Percentiles rank a stretch among this genome's conserved stretches.
Evolutionary conservation across 306 rosid genomes (phyloP).

Genomic region (Cucumis sativus): Cucumber_9930_V3 NC_026657.2:12365501-12366000

Average conservation of each 20-base stretch:
- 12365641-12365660: conserved; percentile 20
- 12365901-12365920: conserved; percentile 20
- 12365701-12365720: conserved; percentile 11
- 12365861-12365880: conserved; percentile 31
- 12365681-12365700: conserved; percentile 10
- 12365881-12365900: conserved; percentile 36
- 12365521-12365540: neutral
- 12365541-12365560: conserved; percentile 6
- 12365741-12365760: neutral
- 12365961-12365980: neutral
- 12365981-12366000: neutral
- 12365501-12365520: neutral
- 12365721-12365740: neutral
- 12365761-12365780: neutral
- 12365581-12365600: neutral
- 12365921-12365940: conserved; percentile 27
- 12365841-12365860: neutral
- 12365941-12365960: conserved; percentile 27
- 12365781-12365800: neutral
- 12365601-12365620: neutral
- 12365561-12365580: no score
- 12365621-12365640: conserved; percentile 13
- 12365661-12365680: conserved; percentile 10
- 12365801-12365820: neutral
- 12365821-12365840: neutral